Evolutionary conservation across 805 yeast genomes (phyloP).

Genomic region (Metschnikowia aberdeeniae): DNA sequence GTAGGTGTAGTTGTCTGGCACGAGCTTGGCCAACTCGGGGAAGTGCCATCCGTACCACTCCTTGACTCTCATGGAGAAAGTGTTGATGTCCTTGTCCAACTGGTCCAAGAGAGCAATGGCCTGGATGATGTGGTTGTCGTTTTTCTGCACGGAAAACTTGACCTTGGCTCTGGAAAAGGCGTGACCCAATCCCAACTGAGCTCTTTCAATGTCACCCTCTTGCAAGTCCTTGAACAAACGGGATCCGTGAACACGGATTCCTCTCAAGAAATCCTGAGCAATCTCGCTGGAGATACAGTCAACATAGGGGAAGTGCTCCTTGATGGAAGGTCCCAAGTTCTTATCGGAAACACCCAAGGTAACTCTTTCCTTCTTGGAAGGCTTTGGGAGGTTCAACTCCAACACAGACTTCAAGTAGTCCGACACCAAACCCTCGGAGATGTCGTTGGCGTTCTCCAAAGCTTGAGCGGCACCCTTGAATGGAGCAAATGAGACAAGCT

Average conservation of each 20-base stretch:
- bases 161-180: slow-evolving; percentile 99
- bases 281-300: slow-evolving; percentile 89
- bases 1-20: slow-evolving; percentile 80
- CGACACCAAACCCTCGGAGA: slow-evolving; percentile 93
- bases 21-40: slow-evolving; percentile 92
- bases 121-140: slow-evolving; percentile 98
- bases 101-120: slow-evolving; percentile 97
- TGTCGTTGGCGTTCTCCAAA: slow-evolving; percentile 94
- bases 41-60: slow-evolving; percentile 99
- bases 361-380: slow-evolving; percentile 61
- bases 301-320: slow-evolving; percentile 82
- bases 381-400: slow-evolving; percentile 87
- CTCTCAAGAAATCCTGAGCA: slow-evolving; percentile 93
- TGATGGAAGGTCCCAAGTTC: slow-evolving; percentile 94
- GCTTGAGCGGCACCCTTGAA: slow-evolving; percentile 99
- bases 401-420: slow-evolving; percentile 86
- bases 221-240: slow-evolving; percentile 88
- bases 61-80: slow-evolving; percentile 94
- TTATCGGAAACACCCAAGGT: slow-evolving; percentile 88
- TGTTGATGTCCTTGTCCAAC: slow-evolving; percentile 96
- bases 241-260: slow-evolving; percentile 84
- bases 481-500: slow-evolving; percentile 93
- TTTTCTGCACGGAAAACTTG: slow-evolving; percentile 97
- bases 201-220: slow-evolving; percentile 94
- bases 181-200: slow-evolving; percentile 97